A percentile compares a stretch with the other conserved stretches of the same genome.
Conservation (phyloP, 2,329 filamentous ascomycete species). For the Hirsutella rhossiliensis region DNA sequence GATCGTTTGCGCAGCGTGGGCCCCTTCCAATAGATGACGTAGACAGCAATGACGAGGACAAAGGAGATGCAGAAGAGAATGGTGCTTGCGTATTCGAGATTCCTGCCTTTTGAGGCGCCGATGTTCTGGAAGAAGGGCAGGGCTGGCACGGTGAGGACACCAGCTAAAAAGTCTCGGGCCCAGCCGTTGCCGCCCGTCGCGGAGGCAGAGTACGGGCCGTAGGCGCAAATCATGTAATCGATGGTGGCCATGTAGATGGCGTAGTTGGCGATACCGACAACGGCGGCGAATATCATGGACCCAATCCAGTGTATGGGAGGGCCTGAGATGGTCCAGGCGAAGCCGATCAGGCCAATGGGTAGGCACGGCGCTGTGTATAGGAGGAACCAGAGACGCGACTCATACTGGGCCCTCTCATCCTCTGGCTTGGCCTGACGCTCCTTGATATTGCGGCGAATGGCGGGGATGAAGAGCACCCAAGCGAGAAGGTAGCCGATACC, state of each 20-base stretch:
- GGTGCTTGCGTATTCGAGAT: conserved; percentile 48
- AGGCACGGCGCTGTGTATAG: conserved; percentile 48
- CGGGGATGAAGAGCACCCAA: conserved; percentile 46
- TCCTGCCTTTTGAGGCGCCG: conserved; percentile 28
- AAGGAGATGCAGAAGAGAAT: conserved; percentile 52
- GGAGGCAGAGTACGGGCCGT: conserved; percentile 61
- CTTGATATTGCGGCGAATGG: conserved; percentile 39
- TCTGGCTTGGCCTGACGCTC: conserved; percentile 36
- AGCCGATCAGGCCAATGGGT: conserved; percentile 57
- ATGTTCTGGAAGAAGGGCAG: conserved; percentile 53
- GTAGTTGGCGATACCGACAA: conserved; percentile 65
- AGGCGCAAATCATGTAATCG: conserved; percentile 66
- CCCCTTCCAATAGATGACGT: conserved; percentile 55
- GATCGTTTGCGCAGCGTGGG: conserved; percentile 46
- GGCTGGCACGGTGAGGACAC: conserved; percentile 56
- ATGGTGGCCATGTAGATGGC: conserved; percentile 66
- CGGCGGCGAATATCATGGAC: conserved; percentile 49
- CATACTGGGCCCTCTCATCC: conserved; percentile 52
- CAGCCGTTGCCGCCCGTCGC: conserved; percentile 69
- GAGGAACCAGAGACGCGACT: conserved; percentile 54
- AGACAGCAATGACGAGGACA: conserved; percentile 49
- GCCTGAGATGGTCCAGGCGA: conserved; percentile 55
- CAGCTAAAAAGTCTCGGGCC: conserved; percentile 60
- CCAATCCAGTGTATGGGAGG: conserved; percentile 56
- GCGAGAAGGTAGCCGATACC: conserved; percentile 54